Evolutionary conservation across 1,284 basidiomycete species (phyloP).

Genomic region (Ganoderma lingzhi): DNA sequence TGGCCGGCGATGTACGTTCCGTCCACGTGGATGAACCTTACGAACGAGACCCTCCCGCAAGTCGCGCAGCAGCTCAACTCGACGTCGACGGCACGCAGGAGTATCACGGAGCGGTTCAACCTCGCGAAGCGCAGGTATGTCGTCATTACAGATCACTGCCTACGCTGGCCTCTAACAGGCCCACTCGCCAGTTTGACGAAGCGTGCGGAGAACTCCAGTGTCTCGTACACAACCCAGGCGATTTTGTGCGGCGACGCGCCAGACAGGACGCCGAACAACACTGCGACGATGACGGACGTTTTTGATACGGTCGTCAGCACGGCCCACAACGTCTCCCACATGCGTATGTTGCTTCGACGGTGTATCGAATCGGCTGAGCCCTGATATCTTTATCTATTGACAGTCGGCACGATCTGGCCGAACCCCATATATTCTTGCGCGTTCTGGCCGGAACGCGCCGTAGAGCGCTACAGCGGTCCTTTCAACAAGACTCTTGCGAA

Average conservation of each 20-base stretch:
- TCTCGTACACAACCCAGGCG: slow-evolving; percentile 14
- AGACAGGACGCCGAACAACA: slow-evolving; percentile 19
- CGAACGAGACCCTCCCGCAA: slow-evolving; percentile 1
- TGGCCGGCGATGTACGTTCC: neutral
- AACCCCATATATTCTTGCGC: slow-evolving; percentile 13
- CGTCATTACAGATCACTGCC: neutral
- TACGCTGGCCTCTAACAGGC: neutral
- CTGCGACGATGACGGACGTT: slow-evolving; percentile 24
- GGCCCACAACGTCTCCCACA: slow-evolving; percentile 26
- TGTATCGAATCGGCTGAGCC: neutral
- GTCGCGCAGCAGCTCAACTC: neutral
- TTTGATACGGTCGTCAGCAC: slow-evolving; percentile 29
- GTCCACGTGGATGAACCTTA: neutral
- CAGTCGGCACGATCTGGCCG: slow-evolving; percentile 27
- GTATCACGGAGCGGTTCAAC: neutral
- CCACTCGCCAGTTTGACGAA: neutral
- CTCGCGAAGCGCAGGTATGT: neutral
- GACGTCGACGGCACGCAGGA: neutral
- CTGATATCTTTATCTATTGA: neutral
- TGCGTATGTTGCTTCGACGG: slow-evolving; percentile 25
- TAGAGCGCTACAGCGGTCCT: slow-evolving; percentile 35
- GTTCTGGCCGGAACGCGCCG: slow-evolving; percentile 33
- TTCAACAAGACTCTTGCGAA: slow-evolving; percentile 35
- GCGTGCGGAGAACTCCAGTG: slow-evolving; percentile 7
- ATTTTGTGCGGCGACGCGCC: slow-evolving; percentile 29